These are phyloP conservation scores for Fraxinus excelsior DNA, from an alignment of 257 asterid species.

Conservation along the genomic window DNA sequence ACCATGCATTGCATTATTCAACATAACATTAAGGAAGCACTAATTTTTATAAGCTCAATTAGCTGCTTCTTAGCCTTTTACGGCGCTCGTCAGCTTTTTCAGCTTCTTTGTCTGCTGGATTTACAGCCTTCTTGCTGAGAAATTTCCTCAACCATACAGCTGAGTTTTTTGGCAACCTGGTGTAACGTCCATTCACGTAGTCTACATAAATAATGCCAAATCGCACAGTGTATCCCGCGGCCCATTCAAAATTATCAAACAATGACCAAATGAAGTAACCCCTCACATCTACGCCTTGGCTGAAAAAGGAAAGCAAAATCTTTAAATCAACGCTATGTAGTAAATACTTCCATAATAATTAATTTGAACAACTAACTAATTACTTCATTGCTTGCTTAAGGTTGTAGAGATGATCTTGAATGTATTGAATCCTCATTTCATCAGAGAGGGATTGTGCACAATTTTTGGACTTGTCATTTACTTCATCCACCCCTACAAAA, in stretches of 20 bases:
- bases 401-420: conserved; percentile 41
- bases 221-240: conserved; percentile 35
- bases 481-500: conserved; percentile 31
- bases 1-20: neutral
- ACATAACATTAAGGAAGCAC: neutral
- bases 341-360: neutral
- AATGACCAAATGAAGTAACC: conserved; percentile 63
- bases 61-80: neutral
- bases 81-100: neutral
- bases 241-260: conserved; percentile 57
- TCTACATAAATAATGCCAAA: conserved; percentile 47
- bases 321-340: too few species aligned
- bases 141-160: conserved; percentile 46
- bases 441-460: conserved; percentile 24
- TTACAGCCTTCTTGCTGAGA: conserved; percentile 6
- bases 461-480: conserved; percentile 22
- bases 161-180: conserved; percentile 42
- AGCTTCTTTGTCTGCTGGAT: neutral
- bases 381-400: conserved; percentile 47
- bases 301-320: conserved; percentile 5
- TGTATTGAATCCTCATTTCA: conserved; percentile 28
- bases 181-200: conserved; percentile 28
- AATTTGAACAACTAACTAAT: conserved; percentile 5
- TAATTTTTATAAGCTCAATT: neutral
- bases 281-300: conserved; percentile 34